Conservation (phyloP, 2,329 filamentous ascomycete genomes). For the Phialocephala subalpina region DNA sequence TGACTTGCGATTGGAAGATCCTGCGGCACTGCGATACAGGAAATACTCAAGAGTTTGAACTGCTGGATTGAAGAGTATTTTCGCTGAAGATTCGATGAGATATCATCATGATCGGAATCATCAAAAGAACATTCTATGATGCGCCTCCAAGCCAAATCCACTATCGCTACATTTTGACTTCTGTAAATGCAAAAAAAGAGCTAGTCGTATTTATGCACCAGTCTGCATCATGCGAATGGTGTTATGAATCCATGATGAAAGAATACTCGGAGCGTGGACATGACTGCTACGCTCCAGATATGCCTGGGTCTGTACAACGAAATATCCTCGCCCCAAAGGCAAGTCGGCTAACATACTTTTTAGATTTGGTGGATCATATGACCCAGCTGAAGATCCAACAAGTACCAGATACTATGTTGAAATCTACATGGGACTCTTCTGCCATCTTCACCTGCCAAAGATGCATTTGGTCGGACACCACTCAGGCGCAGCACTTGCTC, state of each 20-base stretch:
- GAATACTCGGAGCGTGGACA: slow-evolving; percentile 12
- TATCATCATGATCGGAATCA: not conserved
- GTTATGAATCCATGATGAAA: slow-evolving; percentile 16
- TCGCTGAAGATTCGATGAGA: not conserved
- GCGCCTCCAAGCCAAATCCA: slow-evolving; percentile 14
- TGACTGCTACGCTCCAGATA: slow-evolving; percentile 18
- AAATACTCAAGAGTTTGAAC: too few species aligned
- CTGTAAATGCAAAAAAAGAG: not conserved
- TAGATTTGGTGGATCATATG: slow-evolving; percentile 7
- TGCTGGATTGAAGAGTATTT: too few species aligned
- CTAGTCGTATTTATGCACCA: slow-evolving; percentile 20
- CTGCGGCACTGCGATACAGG: too few species aligned
- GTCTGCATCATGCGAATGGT: not conserved
- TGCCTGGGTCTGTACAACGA: slow-evolving; percentile 13
- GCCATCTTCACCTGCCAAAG: not conserved
- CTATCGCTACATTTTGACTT: slow-evolving; percentile 16
- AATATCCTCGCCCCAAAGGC: too few species aligned
- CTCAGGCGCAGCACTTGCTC: slow-evolving; percentile 15
- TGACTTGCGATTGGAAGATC: too few species aligned
- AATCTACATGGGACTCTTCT: slow-evolving; percentile 11
- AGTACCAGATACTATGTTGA: slow-evolving; percentile 19
- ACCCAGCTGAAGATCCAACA: slow-evolving; percentile 6
- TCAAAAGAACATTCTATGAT: slow-evolving; percentile 18
- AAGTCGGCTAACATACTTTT: too few species aligned
- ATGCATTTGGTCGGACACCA: slow-evolving; percentile 23